A percentile compares a stretch with the other conserved stretches of the same genome.
phyloP scores from a whole-genome alignment of 139 green algal species.

The Chlamydomonas incerta region DNA sequence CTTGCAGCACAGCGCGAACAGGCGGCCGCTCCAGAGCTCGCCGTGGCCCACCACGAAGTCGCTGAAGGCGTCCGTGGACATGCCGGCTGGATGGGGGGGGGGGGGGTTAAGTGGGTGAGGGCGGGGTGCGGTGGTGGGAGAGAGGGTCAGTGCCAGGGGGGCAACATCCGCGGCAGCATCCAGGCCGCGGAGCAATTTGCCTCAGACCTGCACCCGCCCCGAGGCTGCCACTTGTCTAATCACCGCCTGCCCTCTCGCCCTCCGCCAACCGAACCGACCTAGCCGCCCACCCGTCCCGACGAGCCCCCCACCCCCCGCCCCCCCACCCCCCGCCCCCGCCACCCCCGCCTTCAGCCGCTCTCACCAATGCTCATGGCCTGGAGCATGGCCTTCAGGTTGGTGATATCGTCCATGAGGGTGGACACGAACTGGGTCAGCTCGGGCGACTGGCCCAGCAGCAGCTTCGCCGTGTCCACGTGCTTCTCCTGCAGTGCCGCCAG shows the following conservation, averaged over 20 bases:
- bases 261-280: no score
- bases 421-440: conserved; percentile 83
- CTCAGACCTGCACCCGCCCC: no score
- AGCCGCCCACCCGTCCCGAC: neutral
- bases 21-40: conserved; percentile 96
- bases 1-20: conserved; percentile 77
- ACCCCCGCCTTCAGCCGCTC: neutral
- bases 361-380: conserved; percentile 85
- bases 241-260: no score
- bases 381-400: conserved; percentile 95
- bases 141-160: no score
- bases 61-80: conserved; percentile 90
- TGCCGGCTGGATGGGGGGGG: conserved; percentile 74
- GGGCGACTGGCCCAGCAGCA: conserved; percentile 77
- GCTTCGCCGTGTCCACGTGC: conserved; percentile 86
- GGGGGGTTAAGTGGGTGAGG: neutral
- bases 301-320: no score
- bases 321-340: neutral
- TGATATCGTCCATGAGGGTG: conserved; percentile 86
- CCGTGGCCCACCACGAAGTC: conserved; percentile 98
- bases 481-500: conserved; percentile 91
- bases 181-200: no score
- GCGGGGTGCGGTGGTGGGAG: neutral
- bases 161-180: no score
- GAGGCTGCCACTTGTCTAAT: no score